Base-by-base conservation (phyloP, 1,284 basidiomycete genomes). In the Cutaneotrichosporon arboriforme region DNA sequence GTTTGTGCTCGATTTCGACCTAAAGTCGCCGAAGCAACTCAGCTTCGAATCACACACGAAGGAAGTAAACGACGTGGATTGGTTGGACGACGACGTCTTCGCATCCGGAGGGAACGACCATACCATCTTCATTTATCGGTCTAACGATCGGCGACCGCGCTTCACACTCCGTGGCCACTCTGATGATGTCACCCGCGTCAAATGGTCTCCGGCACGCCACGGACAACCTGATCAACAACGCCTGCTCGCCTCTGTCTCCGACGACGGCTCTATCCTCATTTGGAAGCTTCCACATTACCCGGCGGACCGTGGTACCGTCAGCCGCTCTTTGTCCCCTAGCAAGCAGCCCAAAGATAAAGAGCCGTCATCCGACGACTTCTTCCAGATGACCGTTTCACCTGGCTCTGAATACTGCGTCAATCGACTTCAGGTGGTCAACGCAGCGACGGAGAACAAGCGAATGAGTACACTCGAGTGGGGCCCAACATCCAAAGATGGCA, bases 1-100 rank as follows among this genome's bases (percentile, higher is more conserved):
- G 2, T 57, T 57, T 26, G 53, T 57, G 9, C 47, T 60, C 8
- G 53, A 57, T 33, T 57, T 60, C 12, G 55, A 60, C 17, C 35
- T 60, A 7, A 54, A 60, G 42, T 57, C 55, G 4, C 59, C 55
- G 3, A 57, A 57, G 17, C 55, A 57, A 18, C 36, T 60, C 13
- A 55, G 52, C 17, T 72, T 67, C 48, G 63, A 69, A 17, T 53
- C 64, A 1, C 70, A 73, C 55, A 66, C 65, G 1, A 68, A 71
- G 46, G 69, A 71, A 43, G 72, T 74, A 8, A 72, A 72, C 55
- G 72, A 74, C 23, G 65, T 74, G 3, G 72, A 74, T 33, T 74
- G 72, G 72, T 60, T 71, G 2, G 72, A 74, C 48, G 69, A 74
- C 49, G 58, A 69, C 13, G 64, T 72, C 26, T 74, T 74, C 39